These are phyloP conservation scores for Hordeum pubiflorum DNA, from an alignment of 202 grass and related monocot genomes.

Conservation along the genomic window DNA sequence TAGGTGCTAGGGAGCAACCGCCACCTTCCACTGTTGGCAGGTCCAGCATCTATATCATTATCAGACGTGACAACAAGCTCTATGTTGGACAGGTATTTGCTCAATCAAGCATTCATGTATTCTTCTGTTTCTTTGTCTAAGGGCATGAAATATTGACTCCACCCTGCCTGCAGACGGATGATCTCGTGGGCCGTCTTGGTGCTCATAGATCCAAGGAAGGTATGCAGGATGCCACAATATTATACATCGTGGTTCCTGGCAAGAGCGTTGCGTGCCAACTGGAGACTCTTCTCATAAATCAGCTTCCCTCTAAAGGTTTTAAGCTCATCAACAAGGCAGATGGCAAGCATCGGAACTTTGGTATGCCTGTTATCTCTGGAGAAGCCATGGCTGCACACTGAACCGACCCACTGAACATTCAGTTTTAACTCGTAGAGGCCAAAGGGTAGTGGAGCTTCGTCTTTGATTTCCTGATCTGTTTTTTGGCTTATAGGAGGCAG, in stretches of 20 bases:
- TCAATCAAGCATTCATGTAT: constrained; percentile 4
- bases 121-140: neutral
- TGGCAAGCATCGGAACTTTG: constrained; percentile 88
- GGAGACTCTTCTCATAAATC: constrained; percentile 92
- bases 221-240: constrained; percentile 54
- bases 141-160: constrained; percentile 2
- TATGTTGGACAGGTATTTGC: constrained; percentile 85
- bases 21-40: constrained; percentile 82
- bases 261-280: constrained; percentile 86
- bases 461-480: neutral
- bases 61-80: constrained; percentile 65
- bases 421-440: neutral
- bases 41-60: constrained; percentile 71
- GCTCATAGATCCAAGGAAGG: constrained; percentile 71
- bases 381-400: constrained; percentile 37
- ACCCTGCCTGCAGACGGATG: constrained; percentile 73
- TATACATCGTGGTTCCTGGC: constrained; percentile 75
- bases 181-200: constrained; percentile 60
- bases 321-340: constrained; percentile 75
- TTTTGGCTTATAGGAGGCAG: constrained; percentile 26
- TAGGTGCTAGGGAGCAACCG: constrained; percentile 72
- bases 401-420: neutral
- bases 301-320: constrained; percentile 68
- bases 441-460: neutral
- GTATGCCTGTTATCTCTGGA: constrained; percentile 29